Evolutionary conservation across 2,329 filamentous ascomycete species (phyloP).

Genomic region (Monosporascus sp.): DNA sequence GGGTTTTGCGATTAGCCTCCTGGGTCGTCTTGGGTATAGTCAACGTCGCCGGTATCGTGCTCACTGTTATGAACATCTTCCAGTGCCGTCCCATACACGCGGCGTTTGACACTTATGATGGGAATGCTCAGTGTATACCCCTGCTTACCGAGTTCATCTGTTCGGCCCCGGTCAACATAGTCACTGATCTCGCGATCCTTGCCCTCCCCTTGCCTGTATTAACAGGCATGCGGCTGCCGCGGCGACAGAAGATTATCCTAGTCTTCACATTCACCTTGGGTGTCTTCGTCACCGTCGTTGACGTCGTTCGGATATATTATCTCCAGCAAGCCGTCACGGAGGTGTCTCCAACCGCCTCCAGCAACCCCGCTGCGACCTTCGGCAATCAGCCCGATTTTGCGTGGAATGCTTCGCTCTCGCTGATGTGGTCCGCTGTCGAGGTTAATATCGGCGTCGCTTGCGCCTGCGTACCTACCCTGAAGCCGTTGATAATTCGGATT

Average conservation of each 20-base stretch:
- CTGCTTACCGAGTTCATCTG: conserved; percentile 60
- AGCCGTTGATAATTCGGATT: conserved; percentile 69
- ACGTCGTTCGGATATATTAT: conserved; percentile 86
- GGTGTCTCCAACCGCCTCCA: conserved; percentile 31
- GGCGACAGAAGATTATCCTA: conserved; percentile 81
- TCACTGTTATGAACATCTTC: conserved; percentile 83
- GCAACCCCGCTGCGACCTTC: conserved; percentile 39
- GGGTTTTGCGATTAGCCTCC: conserved; percentile 74
- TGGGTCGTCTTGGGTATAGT: conserved; percentile 73
- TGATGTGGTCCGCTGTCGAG: conserved; percentile 93
- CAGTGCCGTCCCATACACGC: conserved; percentile 75
- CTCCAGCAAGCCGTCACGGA: conserved; percentile 65
- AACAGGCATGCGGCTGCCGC: conserved; percentile 78
- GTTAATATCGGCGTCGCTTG: conserved; percentile 88
- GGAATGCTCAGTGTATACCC: conserved; percentile 45
- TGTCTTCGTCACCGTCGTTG: conserved; percentile 80
- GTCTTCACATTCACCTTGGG: conserved; percentile 82
- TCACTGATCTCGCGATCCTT: conserved; percentile 83
- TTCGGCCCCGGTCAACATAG: conserved; percentile 85
- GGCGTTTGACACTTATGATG: conserved; percentile 49
- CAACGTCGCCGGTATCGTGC: conserved; percentile 68
- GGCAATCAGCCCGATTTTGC: conserved; percentile 50
- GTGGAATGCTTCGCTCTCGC: conserved; percentile 75
- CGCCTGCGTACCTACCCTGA: conserved; percentile 86
- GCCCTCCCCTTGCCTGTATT: conserved; percentile 84